Conservation (phyloP, 169 alveolate genomes). For the Pseudocohnilembus persalinus region DNA sequence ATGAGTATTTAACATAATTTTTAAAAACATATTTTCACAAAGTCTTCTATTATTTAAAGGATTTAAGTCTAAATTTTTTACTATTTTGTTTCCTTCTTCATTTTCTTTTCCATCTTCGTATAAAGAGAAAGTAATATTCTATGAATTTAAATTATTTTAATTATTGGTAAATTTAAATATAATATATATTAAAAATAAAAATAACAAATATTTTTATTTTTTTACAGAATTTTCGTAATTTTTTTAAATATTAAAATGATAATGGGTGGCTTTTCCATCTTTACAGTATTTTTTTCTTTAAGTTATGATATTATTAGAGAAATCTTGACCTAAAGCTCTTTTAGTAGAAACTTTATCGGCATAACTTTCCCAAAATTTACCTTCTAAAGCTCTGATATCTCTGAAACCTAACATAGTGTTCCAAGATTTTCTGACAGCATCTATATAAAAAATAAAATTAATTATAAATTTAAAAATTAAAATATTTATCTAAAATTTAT, state of each 20-base stretch:
- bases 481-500: too few species aligned
- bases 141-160: too few species aligned
- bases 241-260: background rate
- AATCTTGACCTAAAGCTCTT: conserved; percentile 18
- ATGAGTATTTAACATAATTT: conserved; percentile 35
- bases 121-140: background rate
- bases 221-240: background rate
- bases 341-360: conserved; percentile 23
- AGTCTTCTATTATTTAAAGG: conserved; percentile 14
- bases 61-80: background rate
- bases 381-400: conserved; percentile 29
- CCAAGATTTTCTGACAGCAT: conserved; percentile 21
- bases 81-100: background rate
- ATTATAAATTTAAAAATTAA: too few species aligned
- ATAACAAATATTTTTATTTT: too few species aligned
- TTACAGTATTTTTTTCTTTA: conserved; percentile 1
- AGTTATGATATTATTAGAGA: conserved; percentile 1
- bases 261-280: background rate
- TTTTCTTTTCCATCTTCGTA: background rate
- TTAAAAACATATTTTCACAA: conserved; percentile 32
- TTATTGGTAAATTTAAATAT: too few species aligned
- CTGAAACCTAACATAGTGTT: conserved; percentile 26
- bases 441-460: too few species aligned
- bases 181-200: too few species aligned
- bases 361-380: conserved; percentile 27